Conservation (phyloP, 768 basidiomycete species). For the Suillus plorans region DNA sequence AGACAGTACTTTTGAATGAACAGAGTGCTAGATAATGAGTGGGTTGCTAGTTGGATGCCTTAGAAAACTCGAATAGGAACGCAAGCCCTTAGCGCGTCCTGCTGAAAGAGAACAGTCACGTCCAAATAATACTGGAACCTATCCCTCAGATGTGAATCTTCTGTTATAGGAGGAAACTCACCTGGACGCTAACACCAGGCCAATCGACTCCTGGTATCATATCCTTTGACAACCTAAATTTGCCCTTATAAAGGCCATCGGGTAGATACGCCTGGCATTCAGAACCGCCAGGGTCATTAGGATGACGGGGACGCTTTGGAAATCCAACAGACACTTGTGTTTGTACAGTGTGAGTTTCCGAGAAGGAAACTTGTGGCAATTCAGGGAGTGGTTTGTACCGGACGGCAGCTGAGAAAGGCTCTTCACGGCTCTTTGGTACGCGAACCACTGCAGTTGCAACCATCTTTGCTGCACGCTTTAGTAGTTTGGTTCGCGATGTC, state of each 20-base stretch:
- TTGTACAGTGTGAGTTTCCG: slow-evolving; percentile 28
- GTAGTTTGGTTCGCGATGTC: slow-evolving; percentile 19
- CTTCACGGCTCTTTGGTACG: slow-evolving; percentile 13
- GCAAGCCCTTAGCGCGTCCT: slow-evolving; percentile 60
- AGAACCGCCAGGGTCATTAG: slow-evolving; percentile 43
- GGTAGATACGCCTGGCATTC: slow-evolving; percentile 52
- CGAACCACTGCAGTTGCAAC: slow-evolving; percentile 17
- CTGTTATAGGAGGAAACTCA: slow-evolving; percentile 28
- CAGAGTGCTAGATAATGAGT: slow-evolving; percentile 27
- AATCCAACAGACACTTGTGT: slow-evolving; percentile 61
- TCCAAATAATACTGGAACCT: slow-evolving; percentile 66
- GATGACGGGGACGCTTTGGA: slow-evolving; percentile 57
- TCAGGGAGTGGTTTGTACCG: slow-evolving; percentile 27
- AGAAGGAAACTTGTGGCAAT: slow-evolving; percentile 20
- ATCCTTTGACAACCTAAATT: slow-evolving; percentile 51
- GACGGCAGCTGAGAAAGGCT: not conserved
- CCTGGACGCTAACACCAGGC: slow-evolving; percentile 67
- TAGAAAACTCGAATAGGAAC: slow-evolving; percentile 61
- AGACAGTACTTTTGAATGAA: not conserved
- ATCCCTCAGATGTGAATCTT: not conserved
- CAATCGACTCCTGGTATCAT: slow-evolving; percentile 69
- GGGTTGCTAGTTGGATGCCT: slow-evolving; percentile 39
- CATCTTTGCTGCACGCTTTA: slow-evolving; percentile 32
- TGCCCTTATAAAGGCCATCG: slow-evolving; percentile 66
- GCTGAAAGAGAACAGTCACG: slow-evolving; percentile 62